Percentiles rank a stretch among this genome's conserved stretches.
Evolutionary conservation across 257 asterid species (phyloP).

Genomic region (Przewalskia tangutica): DNA sequence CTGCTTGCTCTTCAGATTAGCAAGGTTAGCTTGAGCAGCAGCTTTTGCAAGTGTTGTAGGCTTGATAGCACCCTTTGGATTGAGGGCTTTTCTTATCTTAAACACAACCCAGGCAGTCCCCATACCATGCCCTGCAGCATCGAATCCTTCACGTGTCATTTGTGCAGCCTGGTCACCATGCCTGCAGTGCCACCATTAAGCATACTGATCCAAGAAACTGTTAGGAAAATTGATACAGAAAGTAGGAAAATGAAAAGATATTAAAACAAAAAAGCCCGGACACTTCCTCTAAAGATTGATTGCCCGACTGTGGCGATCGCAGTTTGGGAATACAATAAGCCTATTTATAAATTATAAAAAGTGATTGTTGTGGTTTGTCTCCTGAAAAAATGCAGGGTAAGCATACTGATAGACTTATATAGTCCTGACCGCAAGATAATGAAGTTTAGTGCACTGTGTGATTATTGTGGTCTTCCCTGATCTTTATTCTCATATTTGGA

Average conservation of each 20-base stretch:
- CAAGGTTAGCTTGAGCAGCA: slow-evolving; percentile 43
- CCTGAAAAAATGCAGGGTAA: too few relatives aligned
- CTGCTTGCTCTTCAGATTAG: slow-evolving; percentile 34
- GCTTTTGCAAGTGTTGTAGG: slow-evolving; percentile 56
- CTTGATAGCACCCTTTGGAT: slow-evolving; percentile 55
- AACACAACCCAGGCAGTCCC: slow-evolving; percentile 91
- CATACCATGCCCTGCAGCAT: slow-evolving; percentile 79
- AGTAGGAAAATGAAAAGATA: neutral
- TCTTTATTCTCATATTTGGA: neutral
- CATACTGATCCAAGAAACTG: neutral
- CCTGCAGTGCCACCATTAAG: slow-evolving; percentile 21
- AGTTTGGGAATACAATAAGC: neutral
- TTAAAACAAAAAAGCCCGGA: neutral
- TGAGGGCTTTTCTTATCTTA: slow-evolving; percentile 64
- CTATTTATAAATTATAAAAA: neutral
- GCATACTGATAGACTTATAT: too few relatives aligned
- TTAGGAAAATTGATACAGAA: neutral
- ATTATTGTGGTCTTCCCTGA: too few relatives aligned
- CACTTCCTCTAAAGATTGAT: neutral
- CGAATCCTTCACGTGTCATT: slow-evolving; percentile 53
- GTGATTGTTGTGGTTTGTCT: neutral
- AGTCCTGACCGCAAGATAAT: too few relatives aligned
- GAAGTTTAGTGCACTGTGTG: too few relatives aligned
- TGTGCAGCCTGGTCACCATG: slow-evolving; percentile 71
- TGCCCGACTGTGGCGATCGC: neutral